phyloP scores from a whole-genome alignment of 257 asterid species.

The Nicotiana undulata region DNA sequence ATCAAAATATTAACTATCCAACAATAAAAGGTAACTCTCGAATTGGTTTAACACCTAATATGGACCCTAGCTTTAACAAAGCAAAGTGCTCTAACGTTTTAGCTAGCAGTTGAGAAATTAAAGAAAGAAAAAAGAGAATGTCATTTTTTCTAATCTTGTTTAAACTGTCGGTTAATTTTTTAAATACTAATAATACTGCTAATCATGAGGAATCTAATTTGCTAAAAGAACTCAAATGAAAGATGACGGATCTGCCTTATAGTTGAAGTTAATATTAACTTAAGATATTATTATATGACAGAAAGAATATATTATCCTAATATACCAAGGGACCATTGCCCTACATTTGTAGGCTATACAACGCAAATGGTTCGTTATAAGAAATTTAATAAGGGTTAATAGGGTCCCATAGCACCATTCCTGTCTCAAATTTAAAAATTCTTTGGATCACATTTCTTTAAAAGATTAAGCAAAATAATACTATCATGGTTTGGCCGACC shows the following conservation, averaged over 20 bases:
- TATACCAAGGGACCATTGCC: background rate
- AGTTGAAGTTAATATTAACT: background rate
- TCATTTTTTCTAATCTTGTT: background rate
- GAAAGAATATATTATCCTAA: background rate
- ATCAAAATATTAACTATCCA: background rate
- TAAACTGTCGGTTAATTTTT: slow-evolving; percentile 1
- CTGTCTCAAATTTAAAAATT: background rate
- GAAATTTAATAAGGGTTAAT: background rate
- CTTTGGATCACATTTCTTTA: background rate
- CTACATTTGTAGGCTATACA: background rate
- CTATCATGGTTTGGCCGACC: background rate
- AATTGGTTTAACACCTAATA: background rate
- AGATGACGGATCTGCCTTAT: background rate
- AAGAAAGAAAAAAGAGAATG: background rate
- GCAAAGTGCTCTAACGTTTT: too few species aligned
- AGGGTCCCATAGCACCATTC: background rate
- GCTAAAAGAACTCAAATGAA: background rate
- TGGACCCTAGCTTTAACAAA: background rate
- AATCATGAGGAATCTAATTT: background rate
- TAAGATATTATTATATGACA: background rate
- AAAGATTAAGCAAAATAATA: background rate
- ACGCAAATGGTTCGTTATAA: background rate
- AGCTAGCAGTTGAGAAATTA: background rate
- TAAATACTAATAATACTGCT: background rate
- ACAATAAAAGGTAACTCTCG: background rate